Percentiles rank a stretch among this genome's conserved stretches.
Conservation (phyloP, 2,329 filamentous ascomycete genomes). For the Microdochium nivale region DNA sequence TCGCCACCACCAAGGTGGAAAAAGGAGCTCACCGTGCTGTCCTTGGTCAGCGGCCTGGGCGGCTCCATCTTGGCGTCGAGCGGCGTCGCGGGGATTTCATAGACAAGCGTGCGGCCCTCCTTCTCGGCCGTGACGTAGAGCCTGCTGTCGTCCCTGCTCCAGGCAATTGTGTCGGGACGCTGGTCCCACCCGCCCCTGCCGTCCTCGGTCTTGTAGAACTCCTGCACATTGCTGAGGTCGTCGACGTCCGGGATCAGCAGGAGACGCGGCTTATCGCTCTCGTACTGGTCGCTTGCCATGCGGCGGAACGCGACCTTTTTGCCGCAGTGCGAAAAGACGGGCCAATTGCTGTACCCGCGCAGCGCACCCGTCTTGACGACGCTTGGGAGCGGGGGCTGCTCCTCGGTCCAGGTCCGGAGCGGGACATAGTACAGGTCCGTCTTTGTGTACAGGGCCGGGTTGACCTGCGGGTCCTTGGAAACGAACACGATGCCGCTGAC, state of each 20-base stretch:
- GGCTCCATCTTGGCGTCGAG: constrained; percentile 29
- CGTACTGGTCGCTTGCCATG: constrained; percentile 71
- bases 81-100: constrained; percentile 49
- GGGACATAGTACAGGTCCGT: constrained; percentile 71
- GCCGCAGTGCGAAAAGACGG: constrained; percentile 68
- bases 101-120: constrained; percentile 53
- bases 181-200: constrained; percentile 56
- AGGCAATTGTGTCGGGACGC: constrained; percentile 46
- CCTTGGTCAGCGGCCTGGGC: constrained; percentile 39
- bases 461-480: constrained; percentile 63
- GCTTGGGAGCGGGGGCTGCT: constrained; percentile 38
- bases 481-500: constrained; percentile 61
- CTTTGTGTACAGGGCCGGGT: constrained; percentile 69
- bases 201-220: constrained; percentile 54
- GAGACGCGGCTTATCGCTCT: constrained; percentile 67
- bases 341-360: constrained; percentile 55
- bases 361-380: constrained; percentile 48
- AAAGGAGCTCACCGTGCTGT: constrained; percentile 47
- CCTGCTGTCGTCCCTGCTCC: constrained; percentile 49
- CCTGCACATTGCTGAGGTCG: constrained; percentile 47
- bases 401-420: constrained; percentile 50
- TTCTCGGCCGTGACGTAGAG: constrained; percentile 71
- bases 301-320: constrained; percentile 65
- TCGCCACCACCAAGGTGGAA: constrained; percentile 34
- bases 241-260: constrained; percentile 54